Base-by-base conservation (phyloP, 495 filamentous ascomycete species). In the Xylaria acuta region DNA sequence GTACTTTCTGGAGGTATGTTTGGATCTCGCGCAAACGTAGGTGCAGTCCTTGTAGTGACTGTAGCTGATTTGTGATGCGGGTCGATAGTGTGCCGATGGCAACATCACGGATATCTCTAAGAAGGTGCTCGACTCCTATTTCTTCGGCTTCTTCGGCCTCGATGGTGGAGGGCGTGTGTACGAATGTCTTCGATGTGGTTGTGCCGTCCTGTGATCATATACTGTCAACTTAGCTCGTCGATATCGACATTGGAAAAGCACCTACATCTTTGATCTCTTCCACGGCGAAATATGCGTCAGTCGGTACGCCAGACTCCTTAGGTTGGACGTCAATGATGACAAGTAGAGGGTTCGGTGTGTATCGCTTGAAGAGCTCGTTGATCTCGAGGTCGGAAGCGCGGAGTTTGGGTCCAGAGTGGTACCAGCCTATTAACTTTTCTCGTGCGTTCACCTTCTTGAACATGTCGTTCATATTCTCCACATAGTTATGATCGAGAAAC, bases 381-480 rank as follows among this genome's bases (percentile, higher is more conserved):
- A 99, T 97, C 86, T 98, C 94, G 76, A 98, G 88, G 88, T 99
- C 96, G 51, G 95, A 97, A 67, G 95, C 97, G 75, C 96, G 91
- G 76, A 99, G 87, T 86, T 99, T 99, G 30, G 96, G 96, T 63
- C 96, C 96, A 11, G 97, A 97, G 82, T 99, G 96, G 83, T 99
- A 99, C 96, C 96, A 99, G 82, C 96, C 96, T 86, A 99, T 95
- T 79, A 99, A 88, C 90, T 99, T 99, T 85, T 99, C 96, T 67
- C 94, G 87, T 70, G 96, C 96, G 86, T 99, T 99, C 86, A 99
- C 94, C 84, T 98, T 98, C 88, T 99, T 99, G 88, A 99, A 99
- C 96, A 99, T 99, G 83, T 99, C 96, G 87, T 95, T 96, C 96
- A 99, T 99, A 74, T 92, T 93, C 83, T 99, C 97, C 81, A 99